These are phyloP conservation scores for Vigna unguiculata DNA, from an alignment of 306 rosid species.

Conservation along the genomic window DNA sequence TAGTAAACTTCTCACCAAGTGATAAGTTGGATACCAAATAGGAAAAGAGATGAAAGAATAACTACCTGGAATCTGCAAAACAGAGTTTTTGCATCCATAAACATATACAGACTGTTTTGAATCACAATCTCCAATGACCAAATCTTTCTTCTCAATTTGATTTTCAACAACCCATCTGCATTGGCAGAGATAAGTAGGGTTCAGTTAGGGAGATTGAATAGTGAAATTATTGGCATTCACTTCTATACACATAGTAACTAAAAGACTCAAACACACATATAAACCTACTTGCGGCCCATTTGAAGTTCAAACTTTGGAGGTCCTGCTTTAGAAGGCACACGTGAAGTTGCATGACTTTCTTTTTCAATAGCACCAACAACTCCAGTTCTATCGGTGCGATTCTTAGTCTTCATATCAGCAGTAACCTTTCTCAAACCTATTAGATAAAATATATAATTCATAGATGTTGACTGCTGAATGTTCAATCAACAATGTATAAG, in stretches of 20 bases:
- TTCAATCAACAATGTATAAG: slow-evolving; percentile 35
- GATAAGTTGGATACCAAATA: slow-evolving; percentile 24
- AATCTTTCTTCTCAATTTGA: slow-evolving; percentile 83
- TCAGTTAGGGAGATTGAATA: slow-evolving; percentile 29
- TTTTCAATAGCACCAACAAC: slow-evolving; percentile 67
- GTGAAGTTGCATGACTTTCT: slow-evolving; percentile 59
- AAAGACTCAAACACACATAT: slow-evolving; percentile 7
- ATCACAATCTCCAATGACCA: slow-evolving; percentile 91
- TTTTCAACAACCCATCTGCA: slow-evolving; percentile 98
- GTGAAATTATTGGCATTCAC: slow-evolving; percentile 23
- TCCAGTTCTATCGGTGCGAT: slow-evolving; percentile 84
- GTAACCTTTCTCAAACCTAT: slow-evolving; percentile 94
- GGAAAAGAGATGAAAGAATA: slow-evolving; percentile 17
- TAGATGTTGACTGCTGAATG: slow-evolving; percentile 32
- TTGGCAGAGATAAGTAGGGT: slow-evolving; percentile 20
- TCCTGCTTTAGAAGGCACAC: slow-evolving; percentile 70
- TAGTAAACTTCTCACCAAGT: slow-evolving; percentile 31
- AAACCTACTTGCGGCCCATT: slow-evolving; percentile 97
- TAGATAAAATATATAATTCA: slow-evolving; percentile 30
- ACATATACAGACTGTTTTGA: slow-evolving; percentile 91
- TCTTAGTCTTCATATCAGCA: slow-evolving; percentile 91
- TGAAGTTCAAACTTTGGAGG: slow-evolving; percentile 97
- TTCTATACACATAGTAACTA: slow-evolving; percentile 30
- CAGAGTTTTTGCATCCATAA: slow-evolving; percentile 97
- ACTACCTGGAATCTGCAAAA: slow-evolving; percentile 91